Base-by-base conservation (phyloP, 371 early-diverging fungal species). In the Mucor mucedo region DNA sequence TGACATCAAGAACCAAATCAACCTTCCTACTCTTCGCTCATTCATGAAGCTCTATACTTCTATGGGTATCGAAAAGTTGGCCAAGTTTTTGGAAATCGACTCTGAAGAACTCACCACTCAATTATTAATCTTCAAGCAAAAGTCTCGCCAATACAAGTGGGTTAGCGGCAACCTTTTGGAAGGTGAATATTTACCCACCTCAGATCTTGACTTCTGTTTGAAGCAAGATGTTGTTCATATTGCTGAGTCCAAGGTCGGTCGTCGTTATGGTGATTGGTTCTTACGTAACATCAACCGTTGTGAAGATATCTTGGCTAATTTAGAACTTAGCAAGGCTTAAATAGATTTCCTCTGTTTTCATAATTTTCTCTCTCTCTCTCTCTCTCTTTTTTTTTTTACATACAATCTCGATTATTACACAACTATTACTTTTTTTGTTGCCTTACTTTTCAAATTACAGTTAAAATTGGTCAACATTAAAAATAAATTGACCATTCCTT, bases 261-360 rank as follows among this genome's bases (percentile, higher is more conserved):
- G 95, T 59, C 90, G 94, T 62, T 93, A 93, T 72, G 96, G 91
- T 40, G 98, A 97, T 71, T 97, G 95, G 94, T 96, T 95, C 77
- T 86, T 96, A 72, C 89, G 97, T 61, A 90, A 95, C 76, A 91
- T 93, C 64, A 91, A 89, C 83, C 93, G 95, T 79, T 87, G 91
- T 70, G 86, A 89, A 63, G 91, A 88, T 68, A 73, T 87, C 40
- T 78, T 89, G 65, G 79, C 79, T 52, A 78, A 66, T 41, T 72
- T 82, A 59, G 78, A 82, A 65, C 67, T 58, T 52, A 62, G 76
- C 40, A 74, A 73, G 56, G 71, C 62, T 52, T 78, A 77, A 70
- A 59, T 42, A 47, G 41, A 57, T 30, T 56, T 42, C 5, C 13
- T 13, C 21, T 47, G n/a, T 45, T 44, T 33, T 33, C 29, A 49